A percentile compares a stretch with the other conserved stretches of the same genome.
phyloP scores from a whole-genome alignment of 2,329 filamentous ascomycete species.

The Elsinoe fawcettii region DNA sequence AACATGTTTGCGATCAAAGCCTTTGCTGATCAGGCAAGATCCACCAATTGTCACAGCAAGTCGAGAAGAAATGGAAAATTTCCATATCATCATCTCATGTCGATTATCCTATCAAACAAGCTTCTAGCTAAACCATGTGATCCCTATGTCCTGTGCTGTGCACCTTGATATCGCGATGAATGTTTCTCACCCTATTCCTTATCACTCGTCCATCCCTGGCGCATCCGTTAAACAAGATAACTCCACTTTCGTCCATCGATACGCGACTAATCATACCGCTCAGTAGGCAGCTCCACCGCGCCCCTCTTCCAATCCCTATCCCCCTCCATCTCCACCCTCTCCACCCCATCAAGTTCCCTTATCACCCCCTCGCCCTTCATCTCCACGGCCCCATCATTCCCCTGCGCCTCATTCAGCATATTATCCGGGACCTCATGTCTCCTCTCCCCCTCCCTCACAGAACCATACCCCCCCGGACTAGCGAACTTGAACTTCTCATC shows the following conservation, averaged over 20 bases:
- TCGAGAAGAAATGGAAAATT: background rate
- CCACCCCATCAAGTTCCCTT: background rate
- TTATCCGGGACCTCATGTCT: constrained; percentile 10
- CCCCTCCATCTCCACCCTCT: constrained; percentile 9
- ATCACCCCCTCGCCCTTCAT: constrained; percentile 6
- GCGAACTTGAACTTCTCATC: constrained; percentile 55
- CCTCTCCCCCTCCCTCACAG: background rate
- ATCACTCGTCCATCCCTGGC: background rate
- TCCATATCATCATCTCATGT: constrained; percentile 3
- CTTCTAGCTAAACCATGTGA: too few species aligned
- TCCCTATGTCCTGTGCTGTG: background rate
- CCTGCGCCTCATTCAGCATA: constrained; percentile 8
- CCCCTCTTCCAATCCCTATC: background rate
- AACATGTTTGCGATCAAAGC: background rate
- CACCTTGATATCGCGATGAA: background rate
- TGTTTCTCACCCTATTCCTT: background rate
- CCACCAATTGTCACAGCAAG: background rate
- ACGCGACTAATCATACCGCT: background rate
- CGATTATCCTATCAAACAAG: background rate
- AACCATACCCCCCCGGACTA: background rate
- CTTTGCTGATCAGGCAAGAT: background rate
- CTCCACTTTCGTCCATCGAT: too few species aligned
- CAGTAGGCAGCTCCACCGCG: constrained; percentile 9
- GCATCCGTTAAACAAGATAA: background rate
- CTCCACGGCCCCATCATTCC: constrained; percentile 6